A percentile compares a stretch with the other conserved stretches of the same genome.
Evolutionary conservation across 768 basidiomycete genomes (phyloP).

Genomic region (Serendipita sp.): DNA sequence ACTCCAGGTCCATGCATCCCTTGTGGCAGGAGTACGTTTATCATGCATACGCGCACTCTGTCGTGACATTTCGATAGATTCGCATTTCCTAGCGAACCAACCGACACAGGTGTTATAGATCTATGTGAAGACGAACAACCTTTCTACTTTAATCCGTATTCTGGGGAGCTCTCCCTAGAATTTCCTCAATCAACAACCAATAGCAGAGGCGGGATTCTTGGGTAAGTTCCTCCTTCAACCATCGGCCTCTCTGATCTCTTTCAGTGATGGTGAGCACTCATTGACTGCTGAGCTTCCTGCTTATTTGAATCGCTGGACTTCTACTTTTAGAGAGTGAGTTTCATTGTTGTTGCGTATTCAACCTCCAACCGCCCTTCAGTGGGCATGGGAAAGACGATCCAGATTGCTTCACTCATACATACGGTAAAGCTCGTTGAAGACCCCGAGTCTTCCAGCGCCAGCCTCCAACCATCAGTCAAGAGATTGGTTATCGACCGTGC

Average conservation of each 20-base stretch:
- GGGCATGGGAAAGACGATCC: constrained; percentile 95
- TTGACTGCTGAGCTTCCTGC: constrained; percentile 5
- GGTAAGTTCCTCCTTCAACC: constrained; percentile 34
- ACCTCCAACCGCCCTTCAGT: constrained; percentile 29
- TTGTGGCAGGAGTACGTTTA: constrained; percentile 75
- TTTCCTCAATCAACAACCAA: constrained; percentile 70
- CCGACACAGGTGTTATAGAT: constrained; percentile 47
- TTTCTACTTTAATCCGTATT: constrained; percentile 86
- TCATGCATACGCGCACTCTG: neutral
- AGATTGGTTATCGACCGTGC: constrained; percentile 49
- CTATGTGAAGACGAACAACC: constrained; percentile 61
- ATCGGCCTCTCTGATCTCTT: neutral
- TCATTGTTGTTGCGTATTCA: neutral
- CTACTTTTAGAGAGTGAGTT: constrained; percentile 34
- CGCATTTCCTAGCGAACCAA: constrained; percentile 47
- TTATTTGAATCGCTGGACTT: neutral
- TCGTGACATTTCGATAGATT: constrained; percentile 34
- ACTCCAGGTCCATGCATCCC: constrained; percentile 70
- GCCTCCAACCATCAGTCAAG: constrained; percentile 24
- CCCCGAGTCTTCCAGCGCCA: constrained; percentile 16
- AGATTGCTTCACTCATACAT: constrained; percentile 82
- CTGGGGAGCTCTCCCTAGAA: constrained; percentile 71
- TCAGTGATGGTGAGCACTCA: constrained; percentile 27
- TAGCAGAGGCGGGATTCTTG: constrained; percentile 78
- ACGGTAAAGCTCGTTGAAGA: constrained; percentile 28